Conservation (phyloP, 768 basidiomycete genomes). For the Pisolithus albus region DNA sequence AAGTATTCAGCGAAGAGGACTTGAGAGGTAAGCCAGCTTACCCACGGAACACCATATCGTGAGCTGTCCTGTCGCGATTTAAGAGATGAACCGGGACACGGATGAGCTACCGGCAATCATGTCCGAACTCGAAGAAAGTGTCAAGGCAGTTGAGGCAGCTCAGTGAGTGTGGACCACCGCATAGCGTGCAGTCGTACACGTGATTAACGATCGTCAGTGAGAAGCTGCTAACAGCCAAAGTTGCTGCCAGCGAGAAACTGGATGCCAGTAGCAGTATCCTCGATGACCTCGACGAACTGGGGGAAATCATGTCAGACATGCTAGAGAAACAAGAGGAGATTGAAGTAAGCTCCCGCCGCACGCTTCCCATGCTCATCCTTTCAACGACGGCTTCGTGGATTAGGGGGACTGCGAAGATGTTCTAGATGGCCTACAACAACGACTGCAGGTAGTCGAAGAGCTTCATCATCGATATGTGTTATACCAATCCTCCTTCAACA, state of each 20-base stretch:
- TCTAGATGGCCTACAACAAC: constrained; percentile 50
- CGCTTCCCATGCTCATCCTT: background rate
- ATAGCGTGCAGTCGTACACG: background rate
- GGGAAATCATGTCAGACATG: constrained; percentile 76
- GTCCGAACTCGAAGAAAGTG: constrained; percentile 58
- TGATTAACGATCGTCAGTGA: constrained; percentile 34
- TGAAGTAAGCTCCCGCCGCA: constrained; percentile 42
- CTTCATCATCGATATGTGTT: constrained; percentile 60
- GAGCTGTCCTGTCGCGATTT: background rate
- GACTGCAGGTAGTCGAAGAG: constrained; percentile 54
- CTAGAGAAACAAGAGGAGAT: constrained; percentile 58
- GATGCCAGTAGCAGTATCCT: constrained; percentile 44
- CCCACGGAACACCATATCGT: background rate
- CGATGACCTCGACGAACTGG: constrained; percentile 68
- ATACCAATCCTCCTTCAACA: constrained; percentile 69
- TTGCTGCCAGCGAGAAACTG: constrained; percentile 39
- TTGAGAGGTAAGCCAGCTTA: constrained; percentile 43
- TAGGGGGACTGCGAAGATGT: constrained; percentile 49
- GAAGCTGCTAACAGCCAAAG: constrained; percentile 40
- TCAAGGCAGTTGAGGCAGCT: constrained; percentile 43
- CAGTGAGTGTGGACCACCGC: constrained; percentile 39
- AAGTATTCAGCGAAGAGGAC: constrained; percentile 61
- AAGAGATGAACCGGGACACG: constrained; percentile 79
- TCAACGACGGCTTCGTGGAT: background rate
- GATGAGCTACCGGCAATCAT: constrained; percentile 72